Evolutionary conservation across 805 yeast species (phyloP), one percentile per base, ranked within the genome.

Genomic region (Candida suzukii): DNA sequence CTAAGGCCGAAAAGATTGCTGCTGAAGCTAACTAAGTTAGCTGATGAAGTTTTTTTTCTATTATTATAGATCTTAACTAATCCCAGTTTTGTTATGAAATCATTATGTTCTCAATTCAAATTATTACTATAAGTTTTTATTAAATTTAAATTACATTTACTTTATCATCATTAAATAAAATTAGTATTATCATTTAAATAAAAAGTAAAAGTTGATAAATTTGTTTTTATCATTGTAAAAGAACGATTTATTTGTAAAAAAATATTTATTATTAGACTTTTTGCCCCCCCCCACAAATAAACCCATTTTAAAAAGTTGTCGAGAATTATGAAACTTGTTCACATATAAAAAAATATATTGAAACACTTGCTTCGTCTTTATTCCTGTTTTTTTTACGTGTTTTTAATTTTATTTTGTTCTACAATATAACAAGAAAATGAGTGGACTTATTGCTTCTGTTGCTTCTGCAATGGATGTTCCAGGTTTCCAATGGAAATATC

Each of bases 1-100:
- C 97, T 67, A 93, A 93, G 83, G 98, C 97, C 67, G 98, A 93
- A 76, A 90, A 91, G 79, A 73, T 93, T 70, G 98, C 98, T 72
- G 80, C 95, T 69, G 96, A 88, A 70, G 75, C 88, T 61, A 79
- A 80, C 64, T 80, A 79, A 63, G 40, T 40, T 43, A 46, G 42
- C 13, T 27, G 13, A 10, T n/a, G n/a, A n/a, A n/a, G n/a, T n/a
- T n/a, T n/a, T n/a, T n/a, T n/a, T n/a, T n/a, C n/a, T n/a, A n/a
- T n/a, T n/a, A n/a, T n/a, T n/a, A n/a, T 29, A 8, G 4, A 12
- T n/a, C n/a, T 12, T 7, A 17, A 18, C n/a, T 12, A 31, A 31
- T 11, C 21, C 14, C 13, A 33, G 18, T 14, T 21, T 21, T 33
- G 26, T 33, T 21, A 33, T 33, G 25, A 33, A 21, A 21, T 33